These are phyloP conservation scores for Dothiorella sarmentorum DNA, from an alignment of 2,329 filamentous ascomycete genomes.

Conservation along the genomic window DNA sequence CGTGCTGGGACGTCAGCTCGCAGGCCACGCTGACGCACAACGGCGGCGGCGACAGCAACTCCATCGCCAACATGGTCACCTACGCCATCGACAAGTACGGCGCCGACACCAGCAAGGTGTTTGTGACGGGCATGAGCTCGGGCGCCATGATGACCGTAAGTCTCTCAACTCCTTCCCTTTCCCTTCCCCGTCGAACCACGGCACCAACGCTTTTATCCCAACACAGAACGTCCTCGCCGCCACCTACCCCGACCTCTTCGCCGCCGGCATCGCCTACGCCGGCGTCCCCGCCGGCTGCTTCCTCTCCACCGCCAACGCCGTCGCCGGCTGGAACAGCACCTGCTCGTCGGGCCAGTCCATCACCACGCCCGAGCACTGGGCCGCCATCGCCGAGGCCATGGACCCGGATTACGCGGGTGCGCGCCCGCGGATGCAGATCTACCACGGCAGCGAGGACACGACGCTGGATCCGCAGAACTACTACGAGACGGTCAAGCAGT, in stretches of 20 bases:
- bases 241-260: constrained; percentile 51
- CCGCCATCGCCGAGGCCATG: constrained; percentile 46
- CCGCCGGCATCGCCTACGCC: constrained; percentile 49
- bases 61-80: constrained; percentile 58
- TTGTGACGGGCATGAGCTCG: constrained; percentile 52
- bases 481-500: constrained; percentile 47
- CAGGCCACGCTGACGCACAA: constrained; percentile 53
- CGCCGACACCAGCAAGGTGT: constrained; percentile 51
- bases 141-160: constrained; percentile 55
- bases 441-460: constrained; percentile 53
- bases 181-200: no score
- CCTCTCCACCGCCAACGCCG: constrained; percentile 40
- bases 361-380: constrained; percentile 48
- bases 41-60: constrained; percentile 55
- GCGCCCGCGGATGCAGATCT: constrained; percentile 54
- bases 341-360: constrained; percentile 50
- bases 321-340: constrained; percentile 50
- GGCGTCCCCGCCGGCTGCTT: constrained; percentile 57
- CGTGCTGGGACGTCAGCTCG: constrained; percentile 60
- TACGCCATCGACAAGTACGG: constrained; percentile 54
- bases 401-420: constrained; percentile 50
- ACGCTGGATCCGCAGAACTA: constrained; percentile 55
- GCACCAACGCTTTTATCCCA: neutral
- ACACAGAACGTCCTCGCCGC: no score
- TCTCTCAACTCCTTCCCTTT: neutral